phyloP scores from a whole-genome alignment of 1,284 basidiomycete genomes.

The Phylloboletellus chloephorus region DNA sequence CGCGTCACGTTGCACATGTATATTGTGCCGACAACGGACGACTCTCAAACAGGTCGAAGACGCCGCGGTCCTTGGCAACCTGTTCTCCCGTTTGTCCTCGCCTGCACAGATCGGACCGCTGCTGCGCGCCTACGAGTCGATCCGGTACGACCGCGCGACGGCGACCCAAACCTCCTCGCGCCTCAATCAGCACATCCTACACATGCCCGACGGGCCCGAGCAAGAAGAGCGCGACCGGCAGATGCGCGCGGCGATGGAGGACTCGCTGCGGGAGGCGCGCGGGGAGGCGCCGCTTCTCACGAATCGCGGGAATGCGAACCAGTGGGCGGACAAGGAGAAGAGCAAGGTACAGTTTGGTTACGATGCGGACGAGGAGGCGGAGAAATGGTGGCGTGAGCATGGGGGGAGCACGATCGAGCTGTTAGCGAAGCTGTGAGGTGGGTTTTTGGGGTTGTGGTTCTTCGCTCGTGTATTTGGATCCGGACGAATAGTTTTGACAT shows the following conservation, averaged over 20 bases:
- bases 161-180: conserved; percentile 44
- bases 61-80: conserved; percentile 54
- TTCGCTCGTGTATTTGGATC: too few species aligned
- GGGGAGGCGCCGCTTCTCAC: conserved; percentile 19
- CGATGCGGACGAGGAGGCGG: conserved; percentile 46
- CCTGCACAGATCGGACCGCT: conserved; percentile 40
- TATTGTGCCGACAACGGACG: neutral
- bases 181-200: conserved; percentile 49
- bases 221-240: conserved; percentile 46
- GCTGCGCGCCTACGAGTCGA: conserved; percentile 47
- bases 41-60: conserved; percentile 47
- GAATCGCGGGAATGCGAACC: conserved; percentile 39
- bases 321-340: conserved; percentile 48
- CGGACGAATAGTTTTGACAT: too few species aligned
- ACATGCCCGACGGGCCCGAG: conserved; percentile 49
- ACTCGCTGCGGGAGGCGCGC: conserved; percentile 28
- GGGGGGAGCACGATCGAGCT: conserved; percentile 9
- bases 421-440: conserved; percentile 13
- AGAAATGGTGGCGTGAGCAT: conserved; percentile 42
- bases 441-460: too few species aligned
- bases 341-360: conserved; percentile 43
- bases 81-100: conserved; percentile 46
- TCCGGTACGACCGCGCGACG: conserved; percentile 46
- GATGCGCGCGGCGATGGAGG: conserved; percentile 47
- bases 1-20: neutral